These are phyloP conservation scores for Ganoderma resinaceum DNA, from an alignment of 1,284 basidiomycete species.

Conservation along the genomic window DNA sequence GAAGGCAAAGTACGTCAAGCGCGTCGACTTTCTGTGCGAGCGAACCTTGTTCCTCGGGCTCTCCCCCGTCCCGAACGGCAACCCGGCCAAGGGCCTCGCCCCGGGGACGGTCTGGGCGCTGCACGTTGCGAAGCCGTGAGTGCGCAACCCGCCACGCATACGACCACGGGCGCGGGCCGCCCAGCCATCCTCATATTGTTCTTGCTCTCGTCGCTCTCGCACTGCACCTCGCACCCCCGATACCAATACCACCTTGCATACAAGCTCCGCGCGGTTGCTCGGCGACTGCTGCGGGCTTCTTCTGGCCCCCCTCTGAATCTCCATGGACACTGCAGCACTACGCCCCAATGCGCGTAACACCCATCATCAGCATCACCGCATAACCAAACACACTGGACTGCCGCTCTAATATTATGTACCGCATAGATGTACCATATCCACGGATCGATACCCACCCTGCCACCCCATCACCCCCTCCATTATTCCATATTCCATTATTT, in stretches of 20 bases:
- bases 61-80: constrained; percentile 29
- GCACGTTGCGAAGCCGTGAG: constrained; percentile 29
- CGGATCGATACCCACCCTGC: constrained; percentile 9
- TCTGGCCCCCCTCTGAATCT: constrained; percentile 4
- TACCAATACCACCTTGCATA: constrained; percentile 2
- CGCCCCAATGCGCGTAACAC: not conserved
- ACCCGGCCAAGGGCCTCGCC: constrained; percentile 30
- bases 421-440: constrained; percentile 10
- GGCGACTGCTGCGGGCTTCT: not conserved
- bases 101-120: constrained; percentile 34
- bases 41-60: constrained; percentile 31
- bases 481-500: not conserved
- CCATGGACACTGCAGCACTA: constrained; percentile 10
- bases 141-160: not conserved
- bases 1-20: constrained; percentile 33
- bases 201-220: constrained; percentile 4
- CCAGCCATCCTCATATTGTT: not conserved
- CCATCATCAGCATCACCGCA: constrained; percentile 8
- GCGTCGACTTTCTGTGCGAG: constrained; percentile 36
- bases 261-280: constrained; percentile 3
- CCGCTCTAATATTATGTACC: not conserved
- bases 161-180: constrained; percentile 4
- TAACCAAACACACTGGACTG: constrained; percentile 5
- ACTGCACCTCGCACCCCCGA: not conserved
- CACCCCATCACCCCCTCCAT: not conserved